Evolutionary conservation across 2,329 filamentous ascomycete species (phyloP), one percentile per base, ranked within the genome.

Genomic region (Ophiocordyceps australis): DNA sequence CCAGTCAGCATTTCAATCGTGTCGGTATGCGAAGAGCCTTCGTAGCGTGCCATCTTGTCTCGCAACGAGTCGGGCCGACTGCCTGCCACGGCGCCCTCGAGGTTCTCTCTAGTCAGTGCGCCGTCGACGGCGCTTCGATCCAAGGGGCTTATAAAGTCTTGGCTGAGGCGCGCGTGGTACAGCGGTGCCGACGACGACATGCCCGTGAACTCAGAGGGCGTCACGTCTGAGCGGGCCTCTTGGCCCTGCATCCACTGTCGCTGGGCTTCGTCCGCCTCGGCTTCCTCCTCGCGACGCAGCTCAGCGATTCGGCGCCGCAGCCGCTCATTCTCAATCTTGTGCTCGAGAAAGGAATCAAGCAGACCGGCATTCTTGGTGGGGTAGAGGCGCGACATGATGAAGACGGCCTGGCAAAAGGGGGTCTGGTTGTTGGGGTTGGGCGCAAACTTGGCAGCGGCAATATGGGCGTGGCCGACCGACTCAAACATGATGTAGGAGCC

Each of bases 291-390:
- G 32, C 68, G 65, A 37, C 79, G 80, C 28, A 94, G 58, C 50
- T 91, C 82, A 12, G 76, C 73, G 33, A 95, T 92, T 22, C 81
- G 72, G 38, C 81, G 77, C 40, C 71, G 73, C 25, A 95, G 52
- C 5, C 85, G 70, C 54, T 93, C 83, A 41, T 94, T 93, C 48
- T 94, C 86, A 28, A 93, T 86, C 51, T 94, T 94, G 55, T 94
- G 85, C 47, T 95, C 86, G 16, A 95, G 60, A 41, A 94, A 94
- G 0, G 83, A 91, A 51, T 95, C 85, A 13, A 94, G 61, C 9
- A 94, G 61, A 4, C 68, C 69, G 2, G 82, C 75, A 43, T 86
- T 92, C 52, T 79, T 85, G 17, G 79, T 91, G 5, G 82, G 83
- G 46, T 94, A 93, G 2, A 80, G 80, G 13, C 85, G 68, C 7